phyloP scores from a whole-genome alignment of 805 yeast genomes.

The Aciculoconidium aculeatum region DNA sequence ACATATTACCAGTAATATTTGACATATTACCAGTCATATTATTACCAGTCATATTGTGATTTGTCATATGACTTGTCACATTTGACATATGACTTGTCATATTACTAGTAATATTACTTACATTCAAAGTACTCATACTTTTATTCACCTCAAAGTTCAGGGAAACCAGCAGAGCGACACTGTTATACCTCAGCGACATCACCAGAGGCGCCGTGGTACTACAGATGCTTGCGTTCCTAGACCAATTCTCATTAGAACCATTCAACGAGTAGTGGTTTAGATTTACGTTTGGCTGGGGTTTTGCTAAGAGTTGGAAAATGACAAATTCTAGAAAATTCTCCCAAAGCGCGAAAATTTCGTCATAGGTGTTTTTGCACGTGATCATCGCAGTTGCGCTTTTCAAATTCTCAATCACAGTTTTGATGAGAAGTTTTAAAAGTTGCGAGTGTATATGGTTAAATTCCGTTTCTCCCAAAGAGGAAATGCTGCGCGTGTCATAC shows the following conservation, averaged over 20 bases:
- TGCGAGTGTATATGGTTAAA: slow-evolving; percentile 7
- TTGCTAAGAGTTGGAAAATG: slow-evolving; percentile 11
- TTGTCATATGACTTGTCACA: background rate
- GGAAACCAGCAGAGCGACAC: slow-evolving; percentile 6
- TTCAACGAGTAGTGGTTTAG: no score
- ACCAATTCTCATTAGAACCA: no score
- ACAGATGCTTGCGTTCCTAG: no score
- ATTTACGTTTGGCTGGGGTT: no score
- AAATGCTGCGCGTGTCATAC: slow-evolving; percentile 11
- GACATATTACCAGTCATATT: no score
- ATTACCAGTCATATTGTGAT: no score
- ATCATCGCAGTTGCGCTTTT: slow-evolving; percentile 7
- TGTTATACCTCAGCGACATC: slow-evolving; percentile 5
- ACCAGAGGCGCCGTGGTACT: slow-evolving; percentile 5
- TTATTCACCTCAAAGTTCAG: no score
- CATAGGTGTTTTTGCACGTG: slow-evolving; percentile 3
- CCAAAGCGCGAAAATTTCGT: slow-evolving; percentile 16
- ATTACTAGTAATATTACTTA: no score
- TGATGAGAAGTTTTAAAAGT: slow-evolving; percentile 11
- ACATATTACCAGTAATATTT: no score
- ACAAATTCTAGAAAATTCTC: slow-evolving; percentile 13
- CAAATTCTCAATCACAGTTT: slow-evolving; percentile 14
- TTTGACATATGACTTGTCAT: no score
- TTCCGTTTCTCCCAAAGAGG: background rate
- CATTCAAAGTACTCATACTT: slow-evolving; percentile 33